phyloP scores from a whole-genome alignment of 202 grass and related monocot species.

The Setaria viridis region DNA sequence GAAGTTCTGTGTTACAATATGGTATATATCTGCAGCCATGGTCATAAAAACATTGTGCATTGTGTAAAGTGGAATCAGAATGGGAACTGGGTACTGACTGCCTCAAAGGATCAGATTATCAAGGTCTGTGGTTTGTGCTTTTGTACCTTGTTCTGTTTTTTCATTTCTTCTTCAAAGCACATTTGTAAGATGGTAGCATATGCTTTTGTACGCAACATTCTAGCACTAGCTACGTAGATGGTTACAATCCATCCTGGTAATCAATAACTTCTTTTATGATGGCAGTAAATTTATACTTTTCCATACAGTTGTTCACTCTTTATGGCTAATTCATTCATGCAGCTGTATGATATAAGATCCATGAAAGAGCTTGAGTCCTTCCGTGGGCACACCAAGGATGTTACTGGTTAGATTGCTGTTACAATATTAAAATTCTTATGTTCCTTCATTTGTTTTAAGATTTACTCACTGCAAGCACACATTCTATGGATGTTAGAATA shows the following conservation, averaged over 20 bases:
- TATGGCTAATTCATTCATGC: slow-evolving; percentile 56
- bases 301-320: slow-evolving; percentile 18
- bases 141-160: slow-evolving; percentile 40
- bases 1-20: slow-evolving; percentile 39
- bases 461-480: slow-evolving; percentile 22
- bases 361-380: slow-evolving; percentile 99
- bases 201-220: slow-evolving; percentile 18
- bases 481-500: slow-evolving; percentile 1
- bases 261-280: slow-evolving; percentile 3
- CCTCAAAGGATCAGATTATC: slow-evolving; percentile 98
- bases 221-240: background rate
- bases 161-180: slow-evolving; percentile 24
- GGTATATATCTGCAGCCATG: slow-evolving; percentile 75
- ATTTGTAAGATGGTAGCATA: slow-evolving; percentile 13
- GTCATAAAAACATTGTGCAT: slow-evolving; percentile 98
- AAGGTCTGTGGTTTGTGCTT: slow-evolving; percentile 67
- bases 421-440: slow-evolving; percentile 37
- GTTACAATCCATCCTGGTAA: background rate
- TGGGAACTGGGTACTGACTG: slow-evolving; percentile 97
- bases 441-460: slow-evolving; percentile 27
- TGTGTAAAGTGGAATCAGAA: slow-evolving; percentile 99
- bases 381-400: slow-evolving; percentile 95
- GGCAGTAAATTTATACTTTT: slow-evolving; percentile 21
- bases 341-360: slow-evolving; percentile 99
- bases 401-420: slow-evolving; percentile 74